A percentile compares a stretch with the other conserved stretches of the same genome.
These are phyloP conservation scores for Penicillium sp. DNA, from an alignment of 2,329 filamentous ascomycete species.

Conservation along the genomic window DNA sequence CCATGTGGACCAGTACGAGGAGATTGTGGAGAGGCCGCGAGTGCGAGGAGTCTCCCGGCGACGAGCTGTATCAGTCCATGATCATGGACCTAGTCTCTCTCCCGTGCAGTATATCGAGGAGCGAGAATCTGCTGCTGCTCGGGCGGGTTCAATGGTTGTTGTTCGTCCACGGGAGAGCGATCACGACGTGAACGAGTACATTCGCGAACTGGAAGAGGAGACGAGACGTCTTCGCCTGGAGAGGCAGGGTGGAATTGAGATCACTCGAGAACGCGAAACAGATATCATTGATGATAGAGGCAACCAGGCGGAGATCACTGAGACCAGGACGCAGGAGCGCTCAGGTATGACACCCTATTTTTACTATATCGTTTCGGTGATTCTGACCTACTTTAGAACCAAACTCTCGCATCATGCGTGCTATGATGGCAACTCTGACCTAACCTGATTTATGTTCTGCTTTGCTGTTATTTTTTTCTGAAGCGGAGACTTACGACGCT, in stretches of 20 bases:
- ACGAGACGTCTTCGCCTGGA: conserved; percentile 58
- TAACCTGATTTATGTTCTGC: conserved; percentile 36
- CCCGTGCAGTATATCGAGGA: conserved; percentile 37
- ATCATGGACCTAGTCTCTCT: conserved; percentile 37
- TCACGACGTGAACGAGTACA: conserved; percentile 69
- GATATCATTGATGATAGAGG: conserved; percentile 36
- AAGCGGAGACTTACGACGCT: conserved; percentile 1
- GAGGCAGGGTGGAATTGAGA: conserved; percentile 41
- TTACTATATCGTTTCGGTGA: neutral
- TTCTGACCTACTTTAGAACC: conserved; percentile 52
- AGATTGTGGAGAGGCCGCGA: conserved; percentile 29
- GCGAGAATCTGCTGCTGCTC: conserved; percentile 40
- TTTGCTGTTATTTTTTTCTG: conserved; percentile 6
- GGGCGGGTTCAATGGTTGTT: conserved; percentile 50
- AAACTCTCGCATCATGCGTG: conserved; percentile 61
- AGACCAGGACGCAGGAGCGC: conserved; percentile 75
- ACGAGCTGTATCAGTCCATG: conserved; percentile 37
- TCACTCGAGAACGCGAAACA: conserved; percentile 29
- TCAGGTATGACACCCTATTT: conserved; percentile 65
- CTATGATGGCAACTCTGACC: conserved; percentile 70
- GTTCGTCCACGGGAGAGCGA: conserved; percentile 51
- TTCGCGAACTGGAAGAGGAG: conserved; percentile 68
- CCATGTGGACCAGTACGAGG: conserved; percentile 25
- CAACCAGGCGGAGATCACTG: conserved; percentile 52
- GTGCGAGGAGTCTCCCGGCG: conserved; percentile 31